Percentiles rank a stretch among this genome's conserved stretches.
Evolutionary conservation across 73 alveolate species (phyloP).

Genomic region (Tetrahymena borealis): DNA sequence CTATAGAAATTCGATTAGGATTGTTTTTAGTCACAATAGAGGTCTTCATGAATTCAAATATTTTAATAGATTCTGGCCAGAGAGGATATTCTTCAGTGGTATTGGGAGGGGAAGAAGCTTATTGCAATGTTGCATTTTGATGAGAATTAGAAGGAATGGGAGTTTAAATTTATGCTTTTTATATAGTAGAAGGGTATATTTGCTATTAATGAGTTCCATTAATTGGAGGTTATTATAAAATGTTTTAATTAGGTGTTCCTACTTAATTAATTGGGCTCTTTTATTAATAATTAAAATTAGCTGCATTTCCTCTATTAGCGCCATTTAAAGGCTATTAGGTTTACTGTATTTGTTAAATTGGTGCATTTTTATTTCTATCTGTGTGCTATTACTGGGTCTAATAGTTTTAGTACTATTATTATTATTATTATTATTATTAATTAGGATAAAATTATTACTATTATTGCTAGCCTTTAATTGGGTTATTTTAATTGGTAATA

Average conservation of each 20-base stretch:
- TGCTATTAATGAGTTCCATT: not conserved
- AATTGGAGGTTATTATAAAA: not conserved
- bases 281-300: not conserved
- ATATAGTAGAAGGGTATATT: not conserved
- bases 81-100: not conserved
- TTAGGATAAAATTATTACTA: not conserved
- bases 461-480: not conserved
- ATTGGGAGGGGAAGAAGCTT: not conserved
- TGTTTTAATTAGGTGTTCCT: not conserved
- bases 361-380: not conserved
- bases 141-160: not conserved
- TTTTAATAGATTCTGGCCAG: not conserved
- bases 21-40: not conserved
- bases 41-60: not conserved
- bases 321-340: not conserved
- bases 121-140: not conserved
- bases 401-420: not conserved
- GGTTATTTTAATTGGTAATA: not conserved
- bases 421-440: not conserved
- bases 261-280: not conserved
- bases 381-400: not conserved
- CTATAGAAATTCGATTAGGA: not conserved
- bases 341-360: not conserved
- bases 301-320: not conserved
- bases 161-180: not conserved